Conservation (phyloP, 2,329 filamentous ascomycete species). For the Arthrobotrys megalospora region DNA sequence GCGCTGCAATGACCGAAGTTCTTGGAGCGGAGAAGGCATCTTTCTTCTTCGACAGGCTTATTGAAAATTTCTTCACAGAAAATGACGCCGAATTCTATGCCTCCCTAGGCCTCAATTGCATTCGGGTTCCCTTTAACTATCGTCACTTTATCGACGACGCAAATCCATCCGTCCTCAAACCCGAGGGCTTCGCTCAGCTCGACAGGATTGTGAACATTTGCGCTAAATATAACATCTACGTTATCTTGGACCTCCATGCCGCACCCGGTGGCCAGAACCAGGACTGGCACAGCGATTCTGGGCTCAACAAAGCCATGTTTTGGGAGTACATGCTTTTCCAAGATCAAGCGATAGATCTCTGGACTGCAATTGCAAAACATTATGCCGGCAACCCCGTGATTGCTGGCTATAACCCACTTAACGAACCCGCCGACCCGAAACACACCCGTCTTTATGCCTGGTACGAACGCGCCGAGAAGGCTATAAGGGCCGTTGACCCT, state of each 20-base stretch:
- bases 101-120: slow-evolving; percentile 69
- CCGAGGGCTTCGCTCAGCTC: slow-evolving; percentile 69
- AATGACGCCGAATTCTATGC: slow-evolving; percentile 71
- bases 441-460: slow-evolving; percentile 70
- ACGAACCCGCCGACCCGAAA: slow-evolving; percentile 71
- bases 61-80: slow-evolving; percentile 71
- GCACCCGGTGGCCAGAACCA: slow-evolving; percentile 71
- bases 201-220: slow-evolving; percentile 65
- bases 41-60: slow-evolving; percentile 71
- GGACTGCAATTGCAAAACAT: slow-evolving; percentile 69
- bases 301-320: slow-evolving; percentile 69
- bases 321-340: slow-evolving; percentile 72
- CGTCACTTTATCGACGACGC: slow-evolving; percentile 70
- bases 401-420: slow-evolving; percentile 72
- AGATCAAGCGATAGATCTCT: slow-evolving; percentile 71
- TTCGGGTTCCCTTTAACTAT: slow-evolving; percentile 70
- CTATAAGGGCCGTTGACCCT: slow-evolving; percentile 69
- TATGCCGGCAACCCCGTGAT: slow-evolving; percentile 70
- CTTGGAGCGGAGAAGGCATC: slow-evolving; percentile 70
- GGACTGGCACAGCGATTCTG: slow-evolving; percentile 72
- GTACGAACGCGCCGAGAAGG: slow-evolving; percentile 70
- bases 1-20: slow-evolving; percentile 69
- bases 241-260: slow-evolving; percentile 71
- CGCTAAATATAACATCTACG: slow-evolving; percentile 70
- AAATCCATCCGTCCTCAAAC: slow-evolving; percentile 69